These are phyloP conservation scores for Eutrema yunnanense DNA, from an alignment of 345 rosid species.

Conservation along the genomic window DNA sequence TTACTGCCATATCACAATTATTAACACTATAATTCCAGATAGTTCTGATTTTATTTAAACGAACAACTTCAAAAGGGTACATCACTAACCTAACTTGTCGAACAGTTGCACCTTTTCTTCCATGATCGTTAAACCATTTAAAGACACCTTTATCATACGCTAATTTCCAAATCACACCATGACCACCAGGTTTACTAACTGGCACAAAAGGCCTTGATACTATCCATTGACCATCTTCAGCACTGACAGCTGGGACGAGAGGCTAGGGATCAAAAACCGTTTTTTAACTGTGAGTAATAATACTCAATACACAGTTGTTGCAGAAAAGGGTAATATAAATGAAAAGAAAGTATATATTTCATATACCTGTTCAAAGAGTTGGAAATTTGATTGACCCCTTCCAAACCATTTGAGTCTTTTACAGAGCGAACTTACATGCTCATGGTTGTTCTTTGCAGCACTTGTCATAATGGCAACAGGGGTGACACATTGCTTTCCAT, in stretches of 20 bases:
- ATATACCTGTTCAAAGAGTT: constrained; percentile 84
- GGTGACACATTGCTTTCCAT: constrained; percentile 78
- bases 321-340: not conserved
- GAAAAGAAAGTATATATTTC: not conserved
- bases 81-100: constrained; percentile 87
- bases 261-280: constrained; percentile 50
- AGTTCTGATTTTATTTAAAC: not conserved
- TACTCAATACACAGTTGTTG: not conserved
- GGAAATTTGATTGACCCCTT: constrained; percentile 79
- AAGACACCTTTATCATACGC: constrained; percentile 87
- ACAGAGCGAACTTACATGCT: constrained; percentile 69
- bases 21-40: constrained; percentile 8
- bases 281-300: not conserved
- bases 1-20: constrained; percentile 52
- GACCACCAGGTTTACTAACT: constrained; percentile 95
- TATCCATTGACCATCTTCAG: constrained; percentile 86
- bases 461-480: constrained; percentile 97
- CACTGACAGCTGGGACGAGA: constrained; percentile 76
- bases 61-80: not conserved
- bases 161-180: constrained; percentile 96
- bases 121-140: constrained; percentile 72
- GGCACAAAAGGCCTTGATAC: constrained; percentile 65
- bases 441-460: constrained; percentile 87
- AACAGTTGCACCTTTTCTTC: constrained; percentile 86
- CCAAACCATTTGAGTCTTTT: constrained; percentile 81